A percentile compares a stretch with the other conserved stretches of the same genome.
phyloP scores from a whole-genome alignment of 306 rosid genomes.

The Arachis hypogaea region DNA sequence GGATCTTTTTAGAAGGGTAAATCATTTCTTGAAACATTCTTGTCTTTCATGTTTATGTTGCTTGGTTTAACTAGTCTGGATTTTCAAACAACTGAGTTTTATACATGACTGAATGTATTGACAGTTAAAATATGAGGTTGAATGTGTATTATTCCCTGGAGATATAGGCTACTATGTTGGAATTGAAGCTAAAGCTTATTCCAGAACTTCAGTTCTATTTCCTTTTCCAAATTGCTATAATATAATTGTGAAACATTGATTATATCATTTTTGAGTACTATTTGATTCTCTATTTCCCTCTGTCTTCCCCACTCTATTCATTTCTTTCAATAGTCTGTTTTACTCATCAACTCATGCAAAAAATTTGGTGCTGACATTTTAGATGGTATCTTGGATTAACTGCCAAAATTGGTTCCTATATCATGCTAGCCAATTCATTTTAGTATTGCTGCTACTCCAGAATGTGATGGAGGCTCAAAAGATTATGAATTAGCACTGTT shows the following conservation, averaged over 20 bases:
- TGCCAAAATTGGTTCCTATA: background rate
- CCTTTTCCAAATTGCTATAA: constrained; percentile 1
- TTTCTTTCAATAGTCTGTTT: background rate
- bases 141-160: constrained; percentile 4
- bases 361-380: background rate
- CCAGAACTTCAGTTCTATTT: background rate
- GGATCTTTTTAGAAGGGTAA: too few species aligned
- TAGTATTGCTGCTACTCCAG: background rate
- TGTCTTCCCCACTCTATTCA: background rate
- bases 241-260: background rate
- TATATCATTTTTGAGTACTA: too few species aligned
- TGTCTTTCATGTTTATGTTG: background rate
- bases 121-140: background rate
- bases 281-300: background rate
- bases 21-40: background rate
- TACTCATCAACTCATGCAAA: background rate
- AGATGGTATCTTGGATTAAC: constrained; percentile 5
- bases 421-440: constrained; percentile 9
- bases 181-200: background rate
- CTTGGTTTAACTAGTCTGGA: constrained; percentile 7
- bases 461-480: constrained; percentile 33
- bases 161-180: background rate
- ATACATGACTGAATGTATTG: background rate
- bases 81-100: background rate
- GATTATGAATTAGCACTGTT: background rate